Percentiles rank a stretch among this genome's conserved stretches.
phyloP scores from a whole-genome alignment of 2,329 filamentous ascomycete species.

The Catunica adiposa region DNA sequence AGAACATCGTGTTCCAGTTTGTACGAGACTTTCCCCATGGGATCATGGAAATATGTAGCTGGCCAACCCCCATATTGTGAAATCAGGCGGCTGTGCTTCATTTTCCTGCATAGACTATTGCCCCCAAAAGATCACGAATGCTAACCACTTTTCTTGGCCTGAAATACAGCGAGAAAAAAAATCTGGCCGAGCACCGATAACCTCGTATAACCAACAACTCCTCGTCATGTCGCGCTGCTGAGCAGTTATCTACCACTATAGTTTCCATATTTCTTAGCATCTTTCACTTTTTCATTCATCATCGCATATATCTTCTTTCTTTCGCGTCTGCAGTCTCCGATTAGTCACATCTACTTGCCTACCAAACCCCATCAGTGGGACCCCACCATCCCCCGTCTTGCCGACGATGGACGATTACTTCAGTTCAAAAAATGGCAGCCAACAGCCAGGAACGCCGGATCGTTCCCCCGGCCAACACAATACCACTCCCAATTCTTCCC shows the following conservation, averaged over 20 bases:
- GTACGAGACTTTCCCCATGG: not conserved
- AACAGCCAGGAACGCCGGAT: conserved; percentile 12
- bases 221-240: conserved; percentile 1
- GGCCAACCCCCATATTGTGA: no score
- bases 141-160: not conserved
- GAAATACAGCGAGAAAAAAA: not conserved
- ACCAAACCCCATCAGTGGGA: not conserved
- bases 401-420: conserved; percentile 8
- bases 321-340: not conserved
- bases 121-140: not conserved
- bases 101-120: not conserved
- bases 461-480: conserved; percentile 4
- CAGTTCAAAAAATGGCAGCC: not conserved
- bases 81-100: no score
- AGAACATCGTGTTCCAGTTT: not conserved
- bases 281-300: not conserved
- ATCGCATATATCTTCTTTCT: not conserved
- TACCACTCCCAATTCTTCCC: conserved; percentile 1
- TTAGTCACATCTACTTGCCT: not conserved
- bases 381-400: not conserved
- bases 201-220: not conserved
- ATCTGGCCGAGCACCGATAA: not conserved
- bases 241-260: not conserved
- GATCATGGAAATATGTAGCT: no score
- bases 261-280: not conserved